A percentile compares a stretch with the other conserved stretches of the same genome.
phyloP scores from a whole-genome alignment of 805 yeast species.

The Torulaspora quercuum region DNA sequence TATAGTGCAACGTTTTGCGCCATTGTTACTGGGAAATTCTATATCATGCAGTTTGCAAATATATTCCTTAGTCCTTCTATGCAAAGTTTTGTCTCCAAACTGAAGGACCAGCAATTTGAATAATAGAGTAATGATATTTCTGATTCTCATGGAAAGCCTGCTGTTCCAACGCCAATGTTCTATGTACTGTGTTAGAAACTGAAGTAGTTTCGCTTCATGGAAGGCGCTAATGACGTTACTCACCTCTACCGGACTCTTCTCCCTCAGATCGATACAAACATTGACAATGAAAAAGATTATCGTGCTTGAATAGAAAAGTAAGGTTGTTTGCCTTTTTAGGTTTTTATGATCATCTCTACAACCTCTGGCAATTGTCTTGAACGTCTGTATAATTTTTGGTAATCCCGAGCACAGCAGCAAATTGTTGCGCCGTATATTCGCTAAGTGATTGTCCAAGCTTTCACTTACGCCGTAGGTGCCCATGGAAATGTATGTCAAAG shows the following conservation, averaged over 20 bases:
- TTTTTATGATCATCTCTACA: constrained; percentile 28
- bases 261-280: constrained; percentile 25
- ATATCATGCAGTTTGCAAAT: constrained; percentile 42
- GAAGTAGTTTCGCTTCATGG: constrained; percentile 39
- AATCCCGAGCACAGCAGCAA: constrained; percentile 18
- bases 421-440: constrained; percentile 25
- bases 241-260: constrained; percentile 7
- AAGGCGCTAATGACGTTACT: constrained; percentile 14
- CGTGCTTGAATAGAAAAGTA: constrained; percentile 29
- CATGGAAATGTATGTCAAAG: constrained; percentile 29
- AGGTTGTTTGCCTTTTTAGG: constrained; percentile 20
- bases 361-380: constrained; percentile 22
- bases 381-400: constrained; percentile 16
- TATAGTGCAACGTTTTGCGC: constrained; percentile 43
- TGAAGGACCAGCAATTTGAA: constrained; percentile 54
- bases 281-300: constrained; percentile 24
- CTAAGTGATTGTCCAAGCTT: constrained; percentile 19
- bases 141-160: constrained; percentile 43
- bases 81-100: constrained; percentile 54
- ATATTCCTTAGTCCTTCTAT: constrained; percentile 45
- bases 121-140: constrained; percentile 53
- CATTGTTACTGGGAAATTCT: constrained; percentile 24
- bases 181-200: constrained; percentile 46
- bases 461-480: constrained; percentile 23
- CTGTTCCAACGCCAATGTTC: constrained; percentile 67